Evolutionary conservation across 441 rosid genomes (phyloP).

Genomic region (Jatropha podagrica): DNA sequence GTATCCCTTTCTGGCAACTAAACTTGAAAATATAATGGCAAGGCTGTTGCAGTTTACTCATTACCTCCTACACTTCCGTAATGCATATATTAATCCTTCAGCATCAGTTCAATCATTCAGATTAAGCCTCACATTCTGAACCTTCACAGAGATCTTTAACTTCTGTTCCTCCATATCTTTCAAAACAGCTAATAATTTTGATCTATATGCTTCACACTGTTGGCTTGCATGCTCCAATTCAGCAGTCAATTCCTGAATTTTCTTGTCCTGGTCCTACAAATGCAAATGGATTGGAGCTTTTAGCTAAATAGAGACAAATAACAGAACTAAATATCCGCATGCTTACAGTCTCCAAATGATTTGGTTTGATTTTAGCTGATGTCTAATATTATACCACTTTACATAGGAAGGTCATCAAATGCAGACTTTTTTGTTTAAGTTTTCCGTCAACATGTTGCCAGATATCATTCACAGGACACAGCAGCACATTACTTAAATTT

Average conservation of each 20-base stretch:
- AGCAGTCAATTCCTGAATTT: slow-evolving; percentile 32
- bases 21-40: too few relatives aligned
- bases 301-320: neutral
- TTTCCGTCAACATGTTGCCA: neutral
- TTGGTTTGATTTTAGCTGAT: neutral
- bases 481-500: neutral
- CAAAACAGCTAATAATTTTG: slow-evolving; percentile 34
- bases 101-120: slow-evolving; percentile 32
- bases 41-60: too few relatives aligned
- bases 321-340: neutral
- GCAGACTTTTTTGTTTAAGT: neutral
- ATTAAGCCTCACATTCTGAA: slow-evolving; percentile 42
- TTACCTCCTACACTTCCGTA: neutral
- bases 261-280: slow-evolving; percentile 37
- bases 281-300: neutral
- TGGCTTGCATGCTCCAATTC: slow-evolving; percentile 38
- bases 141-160: slow-evolving; percentile 41
- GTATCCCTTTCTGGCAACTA: neutral
- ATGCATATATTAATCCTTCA: neutral
- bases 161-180: slow-evolving; percentile 50
- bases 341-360: neutral
- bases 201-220: slow-evolving; percentile 41
- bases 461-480: neutral
- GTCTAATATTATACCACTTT: neutral
- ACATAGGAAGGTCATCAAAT: neutral